These are phyloP conservation scores for Picea engelmannii DNA, from an alignment of 83 land plant genomes.

Conservation along the genomic window DNA sequence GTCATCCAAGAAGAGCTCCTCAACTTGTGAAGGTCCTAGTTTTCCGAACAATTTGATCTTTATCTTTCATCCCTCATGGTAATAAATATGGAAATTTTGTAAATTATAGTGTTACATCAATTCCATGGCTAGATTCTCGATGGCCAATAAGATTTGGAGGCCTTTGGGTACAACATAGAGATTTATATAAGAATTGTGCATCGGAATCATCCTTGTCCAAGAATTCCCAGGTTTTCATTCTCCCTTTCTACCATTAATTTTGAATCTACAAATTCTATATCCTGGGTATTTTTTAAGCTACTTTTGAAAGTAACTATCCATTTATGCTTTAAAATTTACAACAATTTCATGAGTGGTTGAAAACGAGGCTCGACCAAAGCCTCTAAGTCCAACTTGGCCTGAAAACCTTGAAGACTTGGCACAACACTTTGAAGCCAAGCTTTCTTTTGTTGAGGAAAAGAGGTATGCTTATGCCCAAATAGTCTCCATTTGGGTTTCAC, in stretches of 20 bases:
- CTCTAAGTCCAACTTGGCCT: constrained; percentile 64
- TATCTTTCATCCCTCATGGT: too few species aligned
- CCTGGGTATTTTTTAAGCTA: background rate
- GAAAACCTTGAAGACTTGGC: constrained; percentile 63
- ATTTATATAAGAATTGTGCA: background rate
- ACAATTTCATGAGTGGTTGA: constrained; percentile 94
- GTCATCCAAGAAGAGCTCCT: too few species aligned
- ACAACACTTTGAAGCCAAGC: constrained; percentile 88
- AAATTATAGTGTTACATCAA: too few species aligned
- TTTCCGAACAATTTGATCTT: too few species aligned
- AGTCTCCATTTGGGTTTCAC: too few species aligned
- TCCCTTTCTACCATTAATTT: background rate
- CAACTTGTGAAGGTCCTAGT: too few species aligned
- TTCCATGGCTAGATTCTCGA: too few species aligned
- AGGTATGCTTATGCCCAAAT: constrained; percentile 43
- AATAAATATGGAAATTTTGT: too few species aligned
- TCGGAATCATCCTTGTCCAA: background rate
- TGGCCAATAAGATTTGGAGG: too few species aligned
- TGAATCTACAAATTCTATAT: background rate
- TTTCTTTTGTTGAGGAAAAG: constrained; percentile 88
- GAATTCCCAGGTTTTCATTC: background rate
- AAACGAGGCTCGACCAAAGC: constrained; percentile 82
- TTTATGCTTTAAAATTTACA: constrained; percentile 21
- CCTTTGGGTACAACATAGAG: too few species aligned
- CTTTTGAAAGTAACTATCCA: background rate